Evolutionary conservation across 768 basidiomycete species (phyloP).

Genomic region (Hirschioporus abietinus): DNA sequence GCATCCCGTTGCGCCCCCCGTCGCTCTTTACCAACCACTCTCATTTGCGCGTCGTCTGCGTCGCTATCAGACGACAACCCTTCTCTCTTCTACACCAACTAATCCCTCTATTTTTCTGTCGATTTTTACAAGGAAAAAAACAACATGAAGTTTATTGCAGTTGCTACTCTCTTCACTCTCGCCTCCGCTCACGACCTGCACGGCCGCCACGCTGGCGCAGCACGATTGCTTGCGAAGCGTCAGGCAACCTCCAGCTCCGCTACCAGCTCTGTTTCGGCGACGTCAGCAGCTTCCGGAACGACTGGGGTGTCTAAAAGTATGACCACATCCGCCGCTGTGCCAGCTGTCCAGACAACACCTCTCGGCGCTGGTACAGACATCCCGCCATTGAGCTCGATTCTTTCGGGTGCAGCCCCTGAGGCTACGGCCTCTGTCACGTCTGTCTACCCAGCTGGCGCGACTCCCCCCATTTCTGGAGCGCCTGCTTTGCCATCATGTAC

Average conservation of each 20-base stretch:
- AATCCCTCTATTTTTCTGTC: background rate
- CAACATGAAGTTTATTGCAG: slow-evolving; percentile 42
- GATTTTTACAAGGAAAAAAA: slow-evolving; percentile 8
- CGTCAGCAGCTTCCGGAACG: slow-evolving; percentile 14
- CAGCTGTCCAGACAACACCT: slow-evolving; percentile 19
- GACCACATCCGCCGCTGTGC: slow-evolving; percentile 8
- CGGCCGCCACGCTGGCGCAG: slow-evolving; percentile 31
- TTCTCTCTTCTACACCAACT: background rate
- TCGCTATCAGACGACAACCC: background rate
- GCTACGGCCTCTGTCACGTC: slow-evolving; percentile 43
- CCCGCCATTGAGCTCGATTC: slow-evolving; percentile 55
- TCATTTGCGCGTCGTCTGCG: slow-evolving; percentile 1
- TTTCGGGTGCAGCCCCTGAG: slow-evolving; percentile 56
- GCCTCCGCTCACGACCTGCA: slow-evolving; percentile 33
- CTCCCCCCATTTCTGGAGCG: slow-evolving; percentile 58
- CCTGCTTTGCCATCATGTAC: slow-evolving; percentile 50
- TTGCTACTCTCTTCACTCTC: slow-evolving; percentile 42
- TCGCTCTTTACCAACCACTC: background rate
- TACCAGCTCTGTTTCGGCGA: slow-evolving; percentile 14
- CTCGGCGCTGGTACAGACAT: slow-evolving; percentile 37
- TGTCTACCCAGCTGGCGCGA: slow-evolving; percentile 54
- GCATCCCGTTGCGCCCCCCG: background rate
- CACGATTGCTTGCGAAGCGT: slow-evolving; percentile 34
- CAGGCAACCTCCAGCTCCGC: slow-evolving; percentile 21
- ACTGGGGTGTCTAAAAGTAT: slow-evolving; percentile 12